These are phyloP conservation scores for Ophiorrhiza pumila DNA, from an alignment of 257 asterid species.

Conservation along the genomic window DNA sequence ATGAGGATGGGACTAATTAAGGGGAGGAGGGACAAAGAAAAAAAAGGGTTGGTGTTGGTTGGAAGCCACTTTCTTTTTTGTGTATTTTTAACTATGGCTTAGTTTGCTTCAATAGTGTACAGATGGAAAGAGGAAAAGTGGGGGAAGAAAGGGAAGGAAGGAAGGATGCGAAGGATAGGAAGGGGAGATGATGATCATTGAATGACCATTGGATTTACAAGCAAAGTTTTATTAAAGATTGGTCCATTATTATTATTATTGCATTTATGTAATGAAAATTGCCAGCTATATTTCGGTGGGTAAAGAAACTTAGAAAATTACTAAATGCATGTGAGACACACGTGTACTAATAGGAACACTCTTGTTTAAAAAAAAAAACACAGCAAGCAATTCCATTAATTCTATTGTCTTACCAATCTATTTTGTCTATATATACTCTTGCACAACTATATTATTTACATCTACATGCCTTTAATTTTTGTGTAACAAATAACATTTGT, in stretches of 20 bases:
- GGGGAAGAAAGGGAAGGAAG: no score
- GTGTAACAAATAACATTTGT: no score
- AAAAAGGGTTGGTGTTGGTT: slow-evolving; percentile 34
- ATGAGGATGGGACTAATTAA: slow-evolving; percentile 10
- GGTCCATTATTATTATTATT: background rate
- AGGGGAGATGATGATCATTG: background rate
- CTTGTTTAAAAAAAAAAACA: background rate
- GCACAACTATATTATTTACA: no score
- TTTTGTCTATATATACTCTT: background rate
- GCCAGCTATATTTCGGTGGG: slow-evolving; percentile 39
- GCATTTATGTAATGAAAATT: slow-evolving; percentile 34
- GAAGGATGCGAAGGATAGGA: no score
- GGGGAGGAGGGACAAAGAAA: slow-evolving; percentile 13
- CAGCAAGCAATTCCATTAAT: background rate
- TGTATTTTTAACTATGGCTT: slow-evolving; percentile 4
- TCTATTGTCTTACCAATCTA: background rate
- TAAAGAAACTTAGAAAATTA: slow-evolving; percentile 10
- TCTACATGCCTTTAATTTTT: no score
- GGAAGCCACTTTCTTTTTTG: slow-evolving; percentile 51
- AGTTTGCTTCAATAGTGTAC: slow-evolving; percentile 26
- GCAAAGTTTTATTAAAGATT: background rate
- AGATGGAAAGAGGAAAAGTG: slow-evolving; percentile 30
- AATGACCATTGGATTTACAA: slow-evolving; percentile 9
- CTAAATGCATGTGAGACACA: slow-evolving; percentile 33
- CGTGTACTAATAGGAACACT: slow-evolving; percentile 25